phyloP scores from a whole-genome alignment of 352 stramenopile genomes.

The Pythium myriotylum region DNA sequence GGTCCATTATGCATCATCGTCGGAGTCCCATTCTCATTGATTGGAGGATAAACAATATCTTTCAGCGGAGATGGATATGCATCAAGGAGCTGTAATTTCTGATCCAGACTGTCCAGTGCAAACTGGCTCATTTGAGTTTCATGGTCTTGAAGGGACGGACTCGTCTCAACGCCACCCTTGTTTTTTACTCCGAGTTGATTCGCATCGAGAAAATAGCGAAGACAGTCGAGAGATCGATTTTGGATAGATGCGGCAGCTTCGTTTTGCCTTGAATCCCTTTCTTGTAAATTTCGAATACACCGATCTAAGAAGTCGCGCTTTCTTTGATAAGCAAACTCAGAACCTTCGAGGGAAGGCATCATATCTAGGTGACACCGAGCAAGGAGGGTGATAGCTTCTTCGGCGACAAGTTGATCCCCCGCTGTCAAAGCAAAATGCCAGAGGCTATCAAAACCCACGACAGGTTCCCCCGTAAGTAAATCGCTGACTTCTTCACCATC shows the following conservation, averaged over 20 bases:
- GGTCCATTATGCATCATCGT: conserved; percentile 27
- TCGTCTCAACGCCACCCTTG: background rate
- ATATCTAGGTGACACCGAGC: conserved; percentile 64
- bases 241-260: conserved; percentile 23
- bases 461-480: conserved; percentile 39
- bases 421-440: conserved; percentile 63
- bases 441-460: conserved; percentile 55
- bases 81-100: conserved; percentile 54
- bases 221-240: conserved; percentile 66
- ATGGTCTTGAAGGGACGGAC: too few relatives aligned
- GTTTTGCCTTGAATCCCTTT: background rate
- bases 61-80: conserved; percentile 76
- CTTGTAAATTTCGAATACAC: conserved; percentile 44
- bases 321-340: conserved; percentile 28
- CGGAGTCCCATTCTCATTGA: background rate
- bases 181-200: background rate
- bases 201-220: conserved; percentile 71
- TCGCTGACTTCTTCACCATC: conserved; percentile 28
- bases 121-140: conserved; percentile 18
- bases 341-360: conserved; percentile 31
- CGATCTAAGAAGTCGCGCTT: conserved; percentile 61
- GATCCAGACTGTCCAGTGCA: conserved; percentile 56
- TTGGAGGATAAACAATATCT: conserved; percentile 21
- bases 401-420: conserved; percentile 44
- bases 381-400: conserved; percentile 66